Evolutionary conservation across 2,329 filamentous ascomycete genomes (phyloP), one percentile per base, ranked within the genome.

Genomic region (Aspergillus japonicus): DNA sequence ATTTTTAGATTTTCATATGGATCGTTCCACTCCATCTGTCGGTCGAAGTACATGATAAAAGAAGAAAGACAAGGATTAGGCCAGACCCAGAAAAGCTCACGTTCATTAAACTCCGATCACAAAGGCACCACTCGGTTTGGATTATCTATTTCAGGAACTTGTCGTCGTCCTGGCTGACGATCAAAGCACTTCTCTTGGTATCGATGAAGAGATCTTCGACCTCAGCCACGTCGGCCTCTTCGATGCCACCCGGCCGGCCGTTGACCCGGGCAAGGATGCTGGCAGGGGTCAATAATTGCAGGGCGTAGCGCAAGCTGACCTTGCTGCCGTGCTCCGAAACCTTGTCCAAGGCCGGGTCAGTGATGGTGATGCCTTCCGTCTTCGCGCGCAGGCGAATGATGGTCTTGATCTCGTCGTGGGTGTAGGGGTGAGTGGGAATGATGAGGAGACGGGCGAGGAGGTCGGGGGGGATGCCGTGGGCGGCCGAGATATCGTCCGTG

Each of bases 371-470:
- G 52, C 87, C 86, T 79, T 97, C 93, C 8, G 90, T 94, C 65
- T 88, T 87, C 44, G 92, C 87, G 53, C 95, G 89, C 69, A 96
- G 88, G 66, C 88, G 86, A 69, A 98, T 89, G 76, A 99, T 99
- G 62, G 88, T 87, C 80, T 92, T 92, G 76, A 99, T 96, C 80
- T 99, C 95, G 16, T 92, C 87, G 47, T 88, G 85, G 62, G 88
- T 85, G 80, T 98, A 99, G 11, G 92, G 88, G 68, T 92, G 90
- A 19, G 95, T 99, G 49, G 95, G 95, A 71, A 99, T 89, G 79
- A 99, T 98, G 73, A 99, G 90, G 57, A 99, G 87, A 61, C 95
- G 92, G 57, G 91, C 90, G 57, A 99, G 85, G 68, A 99, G 92
- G 77, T 99, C 95, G 10, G 94, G 87, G 16, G 95, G 95, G 68